phyloP scores from a whole-genome alignment of 225 moss, liverwort and hornwort genomes.

The Ulota crispa region DNA sequence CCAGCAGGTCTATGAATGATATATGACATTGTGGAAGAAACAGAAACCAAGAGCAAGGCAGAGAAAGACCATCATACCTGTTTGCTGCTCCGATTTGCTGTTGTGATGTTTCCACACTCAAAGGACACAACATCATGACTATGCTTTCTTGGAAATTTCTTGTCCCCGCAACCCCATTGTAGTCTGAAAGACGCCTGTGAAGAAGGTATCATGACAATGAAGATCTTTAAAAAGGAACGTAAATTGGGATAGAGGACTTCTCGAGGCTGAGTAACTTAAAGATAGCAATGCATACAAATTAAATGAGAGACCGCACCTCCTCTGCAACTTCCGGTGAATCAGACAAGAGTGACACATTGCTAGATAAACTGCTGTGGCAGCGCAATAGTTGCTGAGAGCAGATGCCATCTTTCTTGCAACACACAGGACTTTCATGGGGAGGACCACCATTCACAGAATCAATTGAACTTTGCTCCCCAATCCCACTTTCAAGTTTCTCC shows the following conservation, averaged over 20 bases:
- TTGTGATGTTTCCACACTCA: conserved; percentile 61
- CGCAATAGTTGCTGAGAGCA: conserved; percentile 82
- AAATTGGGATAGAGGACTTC: background rate
- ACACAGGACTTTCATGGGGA: conserved; percentile 44
- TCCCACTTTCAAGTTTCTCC: conserved; percentile 41
- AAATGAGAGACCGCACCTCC: conserved; percentile 46
- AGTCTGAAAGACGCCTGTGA: conserved; percentile 50
- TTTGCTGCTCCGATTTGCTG: conserved; percentile 59
- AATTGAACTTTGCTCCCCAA: conserved; percentile 50
- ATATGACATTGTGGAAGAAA: background rate
- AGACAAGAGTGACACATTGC: conserved; percentile 37
- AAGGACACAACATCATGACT: conserved; percentile 63
- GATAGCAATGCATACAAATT: background rate
- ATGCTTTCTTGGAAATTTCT: conserved; percentile 46
- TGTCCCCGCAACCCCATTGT: conserved; percentile 50
- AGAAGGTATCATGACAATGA: conserved; percentile 19
- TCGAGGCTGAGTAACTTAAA: background rate
- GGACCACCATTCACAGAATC: conserved; percentile 54
- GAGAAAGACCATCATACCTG: conserved; percentile 40
- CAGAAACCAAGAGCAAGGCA: conserved; percentile 18
- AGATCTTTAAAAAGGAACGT: background rate
- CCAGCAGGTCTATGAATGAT: background rate
- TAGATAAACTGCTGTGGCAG: conserved; percentile 53
- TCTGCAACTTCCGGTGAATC: conserved; percentile 44
- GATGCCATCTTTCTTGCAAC: conserved; percentile 77